Evolutionary conservation across 2,329 filamentous ascomycete species (phyloP), one percentile per base, ranked within the genome.

Genomic region (Colletotrichum sp.): DNA sequence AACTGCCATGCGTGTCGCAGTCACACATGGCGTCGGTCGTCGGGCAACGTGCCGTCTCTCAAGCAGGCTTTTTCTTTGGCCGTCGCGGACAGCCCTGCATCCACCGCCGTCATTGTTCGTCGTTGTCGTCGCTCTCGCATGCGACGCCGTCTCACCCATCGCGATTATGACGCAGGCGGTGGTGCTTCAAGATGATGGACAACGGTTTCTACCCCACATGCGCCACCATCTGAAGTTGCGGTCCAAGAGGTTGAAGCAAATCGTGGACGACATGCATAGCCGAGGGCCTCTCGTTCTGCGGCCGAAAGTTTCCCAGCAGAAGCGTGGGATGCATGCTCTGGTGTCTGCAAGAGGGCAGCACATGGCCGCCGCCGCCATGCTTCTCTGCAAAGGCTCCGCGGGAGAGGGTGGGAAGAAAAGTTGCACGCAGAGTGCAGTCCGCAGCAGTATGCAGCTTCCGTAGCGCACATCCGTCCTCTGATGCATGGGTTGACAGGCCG

Each of bases 201-300:
- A 32, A 30, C 32, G 24, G 30, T 34, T 44, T 70, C 59, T 55
- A 72, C 76, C 66, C 75, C 66, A 75, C 75, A 77, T 64, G 24
- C 63, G 75, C 75, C 76, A 73, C 72, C 75, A 76, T 76, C 66
- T 75, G 52, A 68, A 69, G 75, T 70, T 68, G 39, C 28, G 52
- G 52, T 55, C 32, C 68, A 72, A 52, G 21, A 73, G 49, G 26
- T 28, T 55, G 70, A 69, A 62, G 74, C 60, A 66, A 69, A 68
- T 68, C 69, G 72, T 68, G 71, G 75, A n/a, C 72, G 70, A 68
- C 78, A 79, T 85, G 84, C 84, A 85, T 85, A 85, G 78, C 83
- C 83, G 84, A 85, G 81, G 83, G 83, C 78, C 83, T 81, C 82
- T 80, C 78, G 79, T 81, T 82, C 81, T 85, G 83, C 83, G 82